These are phyloP conservation scores for Coelastrella sp. DNA, from an alignment of 139 green algal species.

Conservation along the genomic window DNA sequence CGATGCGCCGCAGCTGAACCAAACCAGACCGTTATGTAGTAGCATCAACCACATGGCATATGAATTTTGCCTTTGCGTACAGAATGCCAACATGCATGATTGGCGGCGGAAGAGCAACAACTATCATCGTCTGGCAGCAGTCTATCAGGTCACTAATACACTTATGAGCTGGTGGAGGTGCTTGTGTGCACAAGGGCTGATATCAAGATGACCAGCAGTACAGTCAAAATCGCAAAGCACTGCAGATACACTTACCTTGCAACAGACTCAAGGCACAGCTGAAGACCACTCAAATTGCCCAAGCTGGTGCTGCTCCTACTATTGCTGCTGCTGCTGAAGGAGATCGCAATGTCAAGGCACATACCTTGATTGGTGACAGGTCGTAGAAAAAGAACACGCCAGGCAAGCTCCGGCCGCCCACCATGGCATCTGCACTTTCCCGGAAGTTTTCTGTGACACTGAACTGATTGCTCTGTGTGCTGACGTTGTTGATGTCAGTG, in stretches of 20 bases:
- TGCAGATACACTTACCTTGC: neutral
- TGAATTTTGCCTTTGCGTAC: too few relatives aligned
- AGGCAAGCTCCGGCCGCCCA: conserved; percentile 70
- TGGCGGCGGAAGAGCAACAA: too few relatives aligned
- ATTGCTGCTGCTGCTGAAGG: neutral
- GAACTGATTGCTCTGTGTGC: conserved; percentile 94
- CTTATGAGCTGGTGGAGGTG: too few relatives aligned
- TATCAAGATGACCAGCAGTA: conserved; percentile 52
- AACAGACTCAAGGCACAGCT: neutral
- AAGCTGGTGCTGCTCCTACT: too few relatives aligned
- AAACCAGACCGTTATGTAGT: too few relatives aligned
- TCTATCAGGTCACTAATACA: too few relatives aligned
- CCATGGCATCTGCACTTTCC: conserved; percentile 47
- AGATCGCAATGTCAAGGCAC: neutral
- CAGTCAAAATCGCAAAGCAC: too few relatives aligned
- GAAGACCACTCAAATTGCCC: too few relatives aligned
- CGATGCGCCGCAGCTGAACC: too few relatives aligned
- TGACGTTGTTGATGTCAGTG: conserved; percentile 67
- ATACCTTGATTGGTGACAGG: conserved; percentile 94
- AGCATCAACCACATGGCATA: too few relatives aligned
- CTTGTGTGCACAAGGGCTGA: neutral
- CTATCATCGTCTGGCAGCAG: too few relatives aligned
- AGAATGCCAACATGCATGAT: too few relatives aligned
- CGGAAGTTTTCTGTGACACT: conserved; percentile 97
- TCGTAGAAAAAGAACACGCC: conserved; percentile 99